Conservation (phyloP, 148 eudicot species). For the Spergularia marina region DNA sequence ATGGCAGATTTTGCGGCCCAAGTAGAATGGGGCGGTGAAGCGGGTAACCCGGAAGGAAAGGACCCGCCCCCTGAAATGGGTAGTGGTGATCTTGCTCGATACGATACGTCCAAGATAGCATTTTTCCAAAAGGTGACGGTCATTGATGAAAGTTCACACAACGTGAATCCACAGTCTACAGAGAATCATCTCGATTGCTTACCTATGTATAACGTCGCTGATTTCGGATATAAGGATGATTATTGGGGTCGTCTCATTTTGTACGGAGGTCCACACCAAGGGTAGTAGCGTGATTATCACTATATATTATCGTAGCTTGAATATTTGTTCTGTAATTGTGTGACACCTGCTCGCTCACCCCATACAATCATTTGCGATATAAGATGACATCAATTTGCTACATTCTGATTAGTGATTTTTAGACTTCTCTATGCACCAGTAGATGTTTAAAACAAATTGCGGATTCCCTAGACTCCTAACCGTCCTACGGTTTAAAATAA, state of each 20-base stretch:
- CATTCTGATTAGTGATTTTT: no score
- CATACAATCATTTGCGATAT: no score
- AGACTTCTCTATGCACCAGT: no score
- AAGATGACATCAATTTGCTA: no score
- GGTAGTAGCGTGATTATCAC: no score
- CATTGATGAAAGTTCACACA: neutral
- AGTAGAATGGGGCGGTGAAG: conserved; percentile 21
- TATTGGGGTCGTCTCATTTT: conserved; percentile 2
- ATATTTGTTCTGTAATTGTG: no score
- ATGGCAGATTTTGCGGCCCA: neutral
- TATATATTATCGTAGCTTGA: no score
- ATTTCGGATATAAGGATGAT: neutral
- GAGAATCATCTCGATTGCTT: neutral
- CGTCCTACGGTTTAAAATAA: no score
- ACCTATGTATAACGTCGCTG: neutral
- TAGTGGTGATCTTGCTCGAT: neutral
- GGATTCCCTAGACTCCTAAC: no score
- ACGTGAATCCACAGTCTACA: neutral
- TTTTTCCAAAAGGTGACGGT: neutral
- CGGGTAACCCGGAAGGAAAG: neutral
- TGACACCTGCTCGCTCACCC: no score
- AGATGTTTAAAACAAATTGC: no score
- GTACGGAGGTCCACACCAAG: neutral
- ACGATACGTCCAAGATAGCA: neutral
- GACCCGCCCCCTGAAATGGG: neutral